These are phyloP conservation scores for Yarrowia osloensis DNA, from an alignment of 805 yeast species.

Conservation along the genomic window DNA sequence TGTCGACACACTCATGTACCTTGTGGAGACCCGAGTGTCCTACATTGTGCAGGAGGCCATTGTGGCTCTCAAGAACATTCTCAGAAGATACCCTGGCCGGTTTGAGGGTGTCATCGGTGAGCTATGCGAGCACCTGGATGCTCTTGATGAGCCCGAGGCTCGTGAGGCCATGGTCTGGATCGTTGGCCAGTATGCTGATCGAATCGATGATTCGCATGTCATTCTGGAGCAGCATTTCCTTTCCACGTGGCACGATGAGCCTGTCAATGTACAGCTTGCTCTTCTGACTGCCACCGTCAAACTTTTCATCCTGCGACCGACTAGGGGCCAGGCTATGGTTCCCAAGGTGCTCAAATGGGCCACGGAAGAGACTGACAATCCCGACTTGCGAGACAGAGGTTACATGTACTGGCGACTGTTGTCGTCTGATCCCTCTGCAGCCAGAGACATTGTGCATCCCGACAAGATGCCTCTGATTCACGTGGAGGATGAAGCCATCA, in stretches of 20 bases:
- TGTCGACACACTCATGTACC: conserved; percentile 59
- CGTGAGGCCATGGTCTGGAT: conserved; percentile 82
- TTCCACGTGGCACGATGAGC: conserved; percentile 58
- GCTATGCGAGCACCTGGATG: conserved; percentile 50
- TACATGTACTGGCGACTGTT: conserved; percentile 82
- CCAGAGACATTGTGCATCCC: conserved; percentile 59
- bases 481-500: conserved; percentile 59
- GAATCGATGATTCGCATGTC: conserved; percentile 48
- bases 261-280: conserved; percentile 71
- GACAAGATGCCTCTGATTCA: conserved; percentile 61
- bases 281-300: conserved; percentile 74
- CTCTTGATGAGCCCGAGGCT: conserved; percentile 75
- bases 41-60: conserved; percentile 80
- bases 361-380: conserved; percentile 74
- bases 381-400: conserved; percentile 85
- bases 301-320: conserved; percentile 60
- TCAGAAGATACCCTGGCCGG: conserved; percentile 70
- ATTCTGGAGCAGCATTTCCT: conserved; percentile 48
- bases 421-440: conserved; percentile 51
- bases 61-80: conserved; percentile 71
- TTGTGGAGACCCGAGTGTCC: conserved; percentile 65
- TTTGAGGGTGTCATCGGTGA: conserved; percentile 50
- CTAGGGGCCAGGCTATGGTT: conserved; percentile 57
- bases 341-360: conserved; percentile 62
- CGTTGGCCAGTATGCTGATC: conserved; percentile 65